Percentiles rank a stretch among this genome's conserved stretches.
Conservation (phyloP, 164 flowering plant genomes). For the Platanus orientalis region DNA sequence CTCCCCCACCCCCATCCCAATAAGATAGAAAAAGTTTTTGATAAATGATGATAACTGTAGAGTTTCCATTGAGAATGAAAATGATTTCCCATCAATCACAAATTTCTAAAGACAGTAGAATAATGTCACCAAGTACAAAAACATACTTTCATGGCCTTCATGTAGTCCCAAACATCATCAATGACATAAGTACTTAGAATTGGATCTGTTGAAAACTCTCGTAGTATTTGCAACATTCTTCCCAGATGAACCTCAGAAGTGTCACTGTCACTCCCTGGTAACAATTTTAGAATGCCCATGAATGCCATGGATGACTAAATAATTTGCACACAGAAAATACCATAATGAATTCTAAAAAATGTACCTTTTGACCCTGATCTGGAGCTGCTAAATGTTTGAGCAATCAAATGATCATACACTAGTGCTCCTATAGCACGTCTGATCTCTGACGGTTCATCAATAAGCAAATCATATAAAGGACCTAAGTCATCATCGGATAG, state of each 20-base stretch:
- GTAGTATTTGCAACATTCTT: slow-evolving; percentile 86
- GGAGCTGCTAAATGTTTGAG: slow-evolving; percentile 75
- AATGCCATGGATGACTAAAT: slow-evolving; percentile 1
- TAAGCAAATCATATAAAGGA: slow-evolving; percentile 86
- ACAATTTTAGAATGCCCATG: slow-evolving; percentile 6
- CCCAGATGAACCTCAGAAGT: slow-evolving; percentile 78
- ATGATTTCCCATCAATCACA: neutral
- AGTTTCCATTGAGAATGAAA: no score
- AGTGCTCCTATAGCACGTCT: slow-evolving; percentile 94
- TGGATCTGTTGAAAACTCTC: slow-evolving; percentile 81
- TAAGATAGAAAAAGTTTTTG: neutral
- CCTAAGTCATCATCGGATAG: slow-evolving; percentile 89
- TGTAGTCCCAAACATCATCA: slow-evolving; percentile 97
- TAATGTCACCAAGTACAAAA: neutral
- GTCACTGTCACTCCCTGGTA: slow-evolving; percentile 53
- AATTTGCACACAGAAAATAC: neutral
- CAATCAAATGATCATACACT: slow-evolving; percentile 96
- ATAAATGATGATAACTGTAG: neutral
- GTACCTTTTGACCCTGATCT: slow-evolving; percentile 57
- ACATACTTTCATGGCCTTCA: slow-evolving; percentile 93
- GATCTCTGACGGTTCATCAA: slow-evolving; percentile 88
- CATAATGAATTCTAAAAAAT: neutral
- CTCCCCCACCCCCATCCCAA: no score
- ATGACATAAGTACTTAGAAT: slow-evolving; percentile 79
- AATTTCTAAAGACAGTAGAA: neutral